phyloP scores from a whole-genome alignment of 2,329 filamentous ascomycete genomes.

The Westerdykella ornata region DNA sequence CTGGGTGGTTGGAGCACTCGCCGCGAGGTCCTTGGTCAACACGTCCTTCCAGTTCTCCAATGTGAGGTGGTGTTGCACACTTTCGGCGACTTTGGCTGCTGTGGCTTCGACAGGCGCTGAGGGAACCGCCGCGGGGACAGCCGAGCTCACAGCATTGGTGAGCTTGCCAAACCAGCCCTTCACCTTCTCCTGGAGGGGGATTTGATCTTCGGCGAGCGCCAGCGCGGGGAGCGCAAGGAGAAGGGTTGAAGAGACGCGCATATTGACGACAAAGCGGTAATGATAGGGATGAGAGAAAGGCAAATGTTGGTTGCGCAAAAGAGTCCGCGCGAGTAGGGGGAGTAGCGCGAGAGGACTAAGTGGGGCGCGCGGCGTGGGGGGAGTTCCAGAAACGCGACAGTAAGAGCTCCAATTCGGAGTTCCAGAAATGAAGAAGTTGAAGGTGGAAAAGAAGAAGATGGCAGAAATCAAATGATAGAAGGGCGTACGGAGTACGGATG shows the following conservation, averaged over 20 bases:
- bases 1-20: conserved; percentile 54
- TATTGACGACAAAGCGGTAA: conserved; percentile 21
- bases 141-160: conserved; percentile 50
- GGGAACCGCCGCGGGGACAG: conserved; percentile 37
- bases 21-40: conserved; percentile 54
- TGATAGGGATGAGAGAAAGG: conserved; percentile 6
- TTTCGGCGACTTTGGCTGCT: conserved; percentile 47
- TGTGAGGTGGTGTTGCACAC: conserved; percentile 53
- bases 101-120: conserved; percentile 41
- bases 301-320: conserved; percentile 3
- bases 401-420: no score
- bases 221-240: conserved; percentile 48
- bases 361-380: conserved; percentile 2
- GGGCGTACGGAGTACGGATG: not conserved
- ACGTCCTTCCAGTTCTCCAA: conserved; percentile 65
- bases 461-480: not conserved
- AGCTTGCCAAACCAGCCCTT: conserved; percentile 51
- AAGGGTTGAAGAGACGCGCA: conserved; percentile 50
- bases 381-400: not conserved
- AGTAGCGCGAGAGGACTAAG: not conserved
- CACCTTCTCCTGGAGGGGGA: conserved; percentile 56
- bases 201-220: conserved; percentile 50
- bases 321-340: conserved; percentile 6
- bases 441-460: not conserved
- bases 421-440: no score